A percentile compares a stretch with the other conserved stretches of the same genome.
Conservation (phyloP, 2,329 filamentous ascomycete genomes). For the Triangularia verruculosa region DNA sequence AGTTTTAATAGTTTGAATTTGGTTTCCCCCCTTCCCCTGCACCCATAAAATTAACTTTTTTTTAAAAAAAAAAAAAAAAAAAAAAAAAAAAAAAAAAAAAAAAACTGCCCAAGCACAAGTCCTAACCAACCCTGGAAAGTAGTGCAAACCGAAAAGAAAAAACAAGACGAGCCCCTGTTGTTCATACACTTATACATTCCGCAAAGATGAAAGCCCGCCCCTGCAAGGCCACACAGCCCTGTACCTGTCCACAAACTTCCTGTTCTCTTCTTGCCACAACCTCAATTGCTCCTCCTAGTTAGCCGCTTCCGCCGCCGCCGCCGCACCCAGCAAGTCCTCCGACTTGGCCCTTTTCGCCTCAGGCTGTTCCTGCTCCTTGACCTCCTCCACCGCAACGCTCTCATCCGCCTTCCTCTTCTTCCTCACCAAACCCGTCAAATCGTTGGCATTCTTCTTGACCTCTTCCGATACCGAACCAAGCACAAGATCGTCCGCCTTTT, state of each 20-base stretch:
- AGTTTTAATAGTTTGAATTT: no score
- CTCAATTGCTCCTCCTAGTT: not conserved
- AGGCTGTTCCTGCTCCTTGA: constrained; percentile 29
- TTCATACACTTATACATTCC: not conserved
- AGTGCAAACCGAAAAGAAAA: not conserved
- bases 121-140: not conserved
- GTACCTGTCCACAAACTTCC: not conserved
- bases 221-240: not conserved
- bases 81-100: no score
- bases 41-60: no score
- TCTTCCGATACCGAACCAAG: constrained; percentile 62
- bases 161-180: not conserved
- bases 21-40: no score
- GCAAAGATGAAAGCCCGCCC: not conserved
- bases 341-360: constrained; percentile 51
- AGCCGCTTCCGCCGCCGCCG: not conserved
- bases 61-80: no score
- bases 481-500: constrained; percentile 45
- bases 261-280: not conserved
- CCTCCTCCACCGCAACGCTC: not conserved
- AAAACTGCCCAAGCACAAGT: not conserved
- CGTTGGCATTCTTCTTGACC: constrained; percentile 69
- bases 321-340: constrained; percentile 27
- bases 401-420: constrained; percentile 55
- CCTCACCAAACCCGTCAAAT: constrained; percentile 70